Evolutionary conservation across 2,329 filamentous ascomycete genomes (phyloP), one percentile per base, ranked within the genome.

Genomic region (Sporothrix brunneoviolacea): DNA sequence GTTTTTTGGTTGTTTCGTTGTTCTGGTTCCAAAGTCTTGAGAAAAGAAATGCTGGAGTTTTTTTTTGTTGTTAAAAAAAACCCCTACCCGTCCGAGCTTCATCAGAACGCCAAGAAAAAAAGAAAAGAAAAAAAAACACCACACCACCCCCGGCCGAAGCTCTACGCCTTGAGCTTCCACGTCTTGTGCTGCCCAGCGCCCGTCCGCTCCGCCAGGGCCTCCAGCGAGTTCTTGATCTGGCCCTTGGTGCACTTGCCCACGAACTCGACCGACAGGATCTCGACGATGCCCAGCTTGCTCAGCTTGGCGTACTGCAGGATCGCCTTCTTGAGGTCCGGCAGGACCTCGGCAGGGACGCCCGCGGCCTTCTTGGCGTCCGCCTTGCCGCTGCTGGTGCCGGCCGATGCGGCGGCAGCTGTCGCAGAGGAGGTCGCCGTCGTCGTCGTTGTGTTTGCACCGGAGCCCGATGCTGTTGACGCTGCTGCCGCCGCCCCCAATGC

Each of bases 181-280:
- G 74, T 75, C 70, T 86, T 86, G 56, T 83, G 83, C 13, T 55
- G 46, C 3, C 58, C 57, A 2, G 53, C 57, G 67, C 77, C 66
- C 72, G 77, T 56, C 75, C 84, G 60, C 73, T 74, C 54, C 75
- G 88, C 88, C 47, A 87, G 71, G 9, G 68, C 68, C 54, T 81
- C 81, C 18, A 93, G 68, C 0, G 86, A 91, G 48, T 81, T 77
- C 61, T 82, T 86, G 58, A 94, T 81, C 21, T 82, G 78, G 18
- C 81, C 79, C 59, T 84, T 88, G 2, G 83, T 79, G 40, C 83
- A 76, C 54, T 83, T 83, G 1, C 83, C 80, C 9, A 49, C 12
- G 57, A 91, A 89, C 58, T 80, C 75, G 62, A 85, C 83, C 65
- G 89, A 88, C 54, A 94, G 66, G 5, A 85, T 75, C 64, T 91